Conservation (phyloP, 129 eudicot genomes). For the Oenanthe sinensis region DNA sequence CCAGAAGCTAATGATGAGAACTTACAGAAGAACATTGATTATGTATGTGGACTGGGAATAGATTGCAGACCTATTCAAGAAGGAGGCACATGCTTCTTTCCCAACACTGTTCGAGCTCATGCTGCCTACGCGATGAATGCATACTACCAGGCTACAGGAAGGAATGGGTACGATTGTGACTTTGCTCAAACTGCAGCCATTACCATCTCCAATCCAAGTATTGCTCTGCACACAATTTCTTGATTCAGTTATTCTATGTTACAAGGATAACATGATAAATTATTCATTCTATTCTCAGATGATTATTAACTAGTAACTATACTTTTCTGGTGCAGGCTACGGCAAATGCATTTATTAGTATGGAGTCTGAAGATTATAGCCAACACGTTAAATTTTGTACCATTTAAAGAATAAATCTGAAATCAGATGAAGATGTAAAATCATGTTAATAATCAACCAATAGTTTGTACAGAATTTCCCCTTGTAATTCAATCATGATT, state of each 20-base stretch:
- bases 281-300: neutral
- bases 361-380: neutral
- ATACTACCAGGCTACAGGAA: slow-evolving; percentile 45
- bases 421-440: too few species aligned
- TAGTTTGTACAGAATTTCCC: too few species aligned
- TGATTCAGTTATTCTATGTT: neutral
- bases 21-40: slow-evolving; percentile 49
- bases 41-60: slow-evolving; percentile 52
- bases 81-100: slow-evolving; percentile 48
- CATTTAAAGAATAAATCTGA: neutral
- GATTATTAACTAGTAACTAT: neutral
- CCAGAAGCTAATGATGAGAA: slow-evolving; percentile 32
- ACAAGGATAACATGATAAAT: neutral
- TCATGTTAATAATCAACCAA: neutral
- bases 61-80: slow-evolving; percentile 49
- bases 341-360: slow-evolving; percentile 38
- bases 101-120: slow-evolving; percentile 47
- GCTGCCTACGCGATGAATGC: slow-evolving; percentile 64
- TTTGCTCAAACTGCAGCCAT: slow-evolving; percentile 43
- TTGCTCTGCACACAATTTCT: neutral
- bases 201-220: slow-evolving; percentile 43
- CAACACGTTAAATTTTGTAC: neutral
- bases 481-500: too few species aligned
- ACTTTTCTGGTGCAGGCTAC: slow-evolving; percentile 31
- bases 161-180: slow-evolving; percentile 48